A percentile compares a stretch with the other conserved stretches of the same genome.
These are phyloP conservation scores for Malassezia yamatoensis DNA, from an alignment of 1,284 basidiomycete species.

Conservation along the genomic window DNA sequence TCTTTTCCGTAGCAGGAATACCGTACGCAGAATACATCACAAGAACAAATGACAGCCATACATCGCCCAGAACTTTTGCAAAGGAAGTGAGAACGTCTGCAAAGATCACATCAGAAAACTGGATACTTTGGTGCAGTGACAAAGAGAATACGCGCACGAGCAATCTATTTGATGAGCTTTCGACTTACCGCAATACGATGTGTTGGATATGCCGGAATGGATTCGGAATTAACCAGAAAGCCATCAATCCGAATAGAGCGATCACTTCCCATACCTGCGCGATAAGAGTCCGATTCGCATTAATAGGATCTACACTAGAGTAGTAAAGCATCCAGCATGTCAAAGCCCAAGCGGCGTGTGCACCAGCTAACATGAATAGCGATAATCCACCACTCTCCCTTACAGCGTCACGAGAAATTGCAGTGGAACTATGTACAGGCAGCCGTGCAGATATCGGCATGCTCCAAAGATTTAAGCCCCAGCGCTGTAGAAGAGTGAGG, in stretches of 20 bases:
- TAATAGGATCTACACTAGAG: slow-evolving; percentile 24
- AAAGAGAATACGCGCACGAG: slow-evolving; percentile 65
- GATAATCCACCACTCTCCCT: slow-evolving; percentile 5
- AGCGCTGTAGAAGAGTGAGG: slow-evolving; percentile 21
- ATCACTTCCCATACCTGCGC: slow-evolving; percentile 39
- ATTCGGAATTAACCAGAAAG: slow-evolving; percentile 32
- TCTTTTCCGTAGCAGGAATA: slow-evolving; percentile 26
- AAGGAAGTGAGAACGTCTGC: slow-evolving; percentile 94
- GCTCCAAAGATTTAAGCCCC: slow-evolving; percentile 35
- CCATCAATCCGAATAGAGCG: slow-evolving; percentile 21
- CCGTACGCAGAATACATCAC: background rate
- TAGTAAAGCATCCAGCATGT: slow-evolving; percentile 38
- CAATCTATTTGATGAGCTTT: slow-evolving; percentile 18
- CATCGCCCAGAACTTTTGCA: slow-evolving; percentile 88
- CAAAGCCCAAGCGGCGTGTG: slow-evolving; percentile 25
- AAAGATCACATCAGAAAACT: slow-evolving; percentile 83
- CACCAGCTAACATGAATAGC: slow-evolving; percentile 19
- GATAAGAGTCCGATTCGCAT: slow-evolving; percentile 28
- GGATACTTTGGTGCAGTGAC: slow-evolving; percentile 57
- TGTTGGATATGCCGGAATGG: slow-evolving; percentile 23
- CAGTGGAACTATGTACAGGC: slow-evolving; percentile 13
- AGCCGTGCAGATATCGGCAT: slow-evolving; percentile 15
- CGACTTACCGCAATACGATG: slow-evolving; percentile 11
- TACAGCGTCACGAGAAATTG: background rate
- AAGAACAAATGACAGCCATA: slow-evolving; percentile 62